Evolutionary conservation across 2,329 filamentous ascomycete genomes (phyloP).

Genomic region (Phialophora macrospora): DNA sequence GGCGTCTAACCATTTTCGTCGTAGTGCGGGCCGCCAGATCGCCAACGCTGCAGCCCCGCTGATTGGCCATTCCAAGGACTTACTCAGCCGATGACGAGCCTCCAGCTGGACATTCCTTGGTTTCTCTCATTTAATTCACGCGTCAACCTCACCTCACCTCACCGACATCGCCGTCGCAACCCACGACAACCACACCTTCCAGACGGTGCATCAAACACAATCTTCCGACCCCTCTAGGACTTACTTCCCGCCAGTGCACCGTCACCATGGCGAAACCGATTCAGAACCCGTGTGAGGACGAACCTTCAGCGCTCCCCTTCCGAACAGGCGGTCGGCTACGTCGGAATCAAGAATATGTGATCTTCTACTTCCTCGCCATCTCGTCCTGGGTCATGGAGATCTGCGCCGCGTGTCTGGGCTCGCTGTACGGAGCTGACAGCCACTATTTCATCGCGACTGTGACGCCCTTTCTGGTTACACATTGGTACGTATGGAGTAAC

Average conservation of each 20-base stretch:
- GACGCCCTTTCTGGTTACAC: constrained; percentile 24
- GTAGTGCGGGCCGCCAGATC: not conserved
- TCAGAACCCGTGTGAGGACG: constrained; percentile 24
- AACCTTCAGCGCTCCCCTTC: constrained; percentile 28
- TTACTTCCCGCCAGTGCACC: not conserved
- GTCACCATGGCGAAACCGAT: constrained; percentile 29
- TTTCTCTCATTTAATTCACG: not conserved
- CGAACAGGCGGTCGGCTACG: constrained; percentile 26
- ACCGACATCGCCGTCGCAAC: not conserved
- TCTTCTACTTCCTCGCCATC: constrained; percentile 33
- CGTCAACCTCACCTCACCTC: not conserved
- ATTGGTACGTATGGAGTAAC: constrained; percentile 20
- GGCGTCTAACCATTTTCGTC: not conserved
- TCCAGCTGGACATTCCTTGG: not conserved
- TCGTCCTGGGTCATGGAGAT: constrained; percentile 28
- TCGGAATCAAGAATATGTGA: constrained; percentile 30
- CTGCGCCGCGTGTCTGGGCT: constrained; percentile 28
- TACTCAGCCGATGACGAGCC: constrained; percentile 6
- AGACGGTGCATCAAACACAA: not conserved
- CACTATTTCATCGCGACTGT: constrained; percentile 31
- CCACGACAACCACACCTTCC: not conserved
- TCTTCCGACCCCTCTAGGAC: not conserved
- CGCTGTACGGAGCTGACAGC: constrained; percentile 30
- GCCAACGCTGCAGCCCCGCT: not conserved
- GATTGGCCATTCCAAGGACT: not conserved